Conservation (phyloP, 768 basidiomycete genomes). For the Rhizopogon sp. region DNA sequence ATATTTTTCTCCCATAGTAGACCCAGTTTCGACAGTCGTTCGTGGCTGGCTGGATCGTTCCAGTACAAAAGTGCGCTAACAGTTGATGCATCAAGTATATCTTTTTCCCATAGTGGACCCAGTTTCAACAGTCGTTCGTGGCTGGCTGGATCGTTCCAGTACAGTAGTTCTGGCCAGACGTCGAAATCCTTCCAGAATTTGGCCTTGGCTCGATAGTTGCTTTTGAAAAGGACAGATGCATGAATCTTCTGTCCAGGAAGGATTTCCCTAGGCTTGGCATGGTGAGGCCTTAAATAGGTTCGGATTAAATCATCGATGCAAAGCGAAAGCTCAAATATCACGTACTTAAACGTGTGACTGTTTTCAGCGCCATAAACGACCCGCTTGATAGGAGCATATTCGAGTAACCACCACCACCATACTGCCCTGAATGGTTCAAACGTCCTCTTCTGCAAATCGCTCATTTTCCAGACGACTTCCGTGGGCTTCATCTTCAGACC, state of each 20-base stretch:
- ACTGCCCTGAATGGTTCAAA: not conserved
- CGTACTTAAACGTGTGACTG: not conserved
- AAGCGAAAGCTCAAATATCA: not conserved
- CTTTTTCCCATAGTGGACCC: conserved; percentile 7
- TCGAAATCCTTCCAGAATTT: conserved; percentile 5
- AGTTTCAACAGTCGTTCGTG: conserved; percentile 4
- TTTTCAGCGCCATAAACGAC: conserved; percentile 2
- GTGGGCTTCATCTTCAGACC: conserved; percentile 13
- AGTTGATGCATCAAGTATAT: conserved; percentile 4
- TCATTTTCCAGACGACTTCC: conserved; percentile 2
- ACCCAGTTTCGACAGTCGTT: conserved; percentile 5
- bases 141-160: conserved; percentile 9
- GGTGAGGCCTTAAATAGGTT: not conserved
- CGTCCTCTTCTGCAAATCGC: conserved; percentile 4
- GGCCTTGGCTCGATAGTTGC: conserved; percentile 4
- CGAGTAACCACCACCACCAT: not conserved
- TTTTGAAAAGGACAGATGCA: conserved; percentile 8
- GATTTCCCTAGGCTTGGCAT: not conserved
- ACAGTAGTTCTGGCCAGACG: conserved; percentile 6
- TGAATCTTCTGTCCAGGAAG: conserved; percentile 9
- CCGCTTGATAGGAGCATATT: conserved; percentile 4
- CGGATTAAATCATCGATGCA: not conserved
- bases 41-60: conserved; percentile 7
- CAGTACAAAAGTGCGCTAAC: conserved; percentile 6
- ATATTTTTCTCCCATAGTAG: conserved; percentile 7